Evolutionary conservation across 768 basidiomycete genomes (phyloP).

Genomic region (Russula virescens): DNA sequence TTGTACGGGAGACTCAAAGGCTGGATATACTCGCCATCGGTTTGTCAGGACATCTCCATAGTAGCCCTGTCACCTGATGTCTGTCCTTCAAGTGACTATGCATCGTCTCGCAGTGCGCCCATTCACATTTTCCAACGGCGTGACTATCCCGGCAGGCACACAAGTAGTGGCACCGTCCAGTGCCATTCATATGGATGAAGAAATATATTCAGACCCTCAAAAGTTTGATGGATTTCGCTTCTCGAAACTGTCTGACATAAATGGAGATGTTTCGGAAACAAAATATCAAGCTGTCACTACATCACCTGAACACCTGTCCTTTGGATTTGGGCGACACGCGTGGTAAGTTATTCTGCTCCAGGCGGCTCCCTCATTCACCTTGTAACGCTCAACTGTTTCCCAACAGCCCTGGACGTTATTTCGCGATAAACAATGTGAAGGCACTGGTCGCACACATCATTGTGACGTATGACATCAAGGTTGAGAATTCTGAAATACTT

Average conservation of each 20-base stretch:
- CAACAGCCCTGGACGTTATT: not conserved
- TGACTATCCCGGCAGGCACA: constrained; percentile 36
- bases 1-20: constrained; percentile 32
- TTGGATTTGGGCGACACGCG: constrained; percentile 26
- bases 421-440: not conserved
- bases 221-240: constrained; percentile 41
- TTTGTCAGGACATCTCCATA: not conserved
- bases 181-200: constrained; percentile 38
- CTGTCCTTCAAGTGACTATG: constrained; percentile 17
- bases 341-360: constrained; percentile 21
- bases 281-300: constrained; percentile 29
- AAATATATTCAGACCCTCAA: constrained; percentile 38
- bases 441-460: not conserved
- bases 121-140: constrained; percentile 33
- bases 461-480: too few species aligned
- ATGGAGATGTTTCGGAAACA: not conserved
- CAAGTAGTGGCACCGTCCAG: constrained; percentile 31
- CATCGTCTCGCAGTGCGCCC: constrained; percentile 27
- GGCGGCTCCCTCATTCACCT: too few species aligned
- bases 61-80: not conserved
- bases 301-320: constrained; percentile 32
- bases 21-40: constrained; percentile 14
- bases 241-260: constrained; percentile 28
- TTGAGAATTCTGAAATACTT: too few species aligned
- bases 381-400: too few species aligned